Conservation (phyloP, 225 moss, liverwort and hornwort species). For the Marchantia paleacea region DNA sequence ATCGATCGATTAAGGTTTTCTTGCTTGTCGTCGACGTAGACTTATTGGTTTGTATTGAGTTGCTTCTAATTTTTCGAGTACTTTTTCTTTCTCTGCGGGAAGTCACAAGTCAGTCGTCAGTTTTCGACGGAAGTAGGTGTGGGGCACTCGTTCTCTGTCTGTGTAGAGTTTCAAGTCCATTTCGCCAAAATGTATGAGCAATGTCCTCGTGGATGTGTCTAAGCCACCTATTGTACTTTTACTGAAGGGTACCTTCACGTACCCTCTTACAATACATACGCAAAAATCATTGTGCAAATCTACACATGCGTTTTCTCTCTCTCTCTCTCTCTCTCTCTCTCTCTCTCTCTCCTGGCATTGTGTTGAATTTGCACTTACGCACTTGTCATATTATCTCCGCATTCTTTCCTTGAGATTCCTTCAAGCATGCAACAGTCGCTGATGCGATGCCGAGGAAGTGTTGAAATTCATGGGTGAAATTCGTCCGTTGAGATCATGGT, state of each 20-base stretch:
- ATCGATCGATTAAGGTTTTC: neutral
- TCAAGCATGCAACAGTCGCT: too few relatives aligned
- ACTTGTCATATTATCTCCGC: too few relatives aligned
- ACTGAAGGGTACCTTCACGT: neutral
- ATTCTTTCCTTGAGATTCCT: too few relatives aligned
- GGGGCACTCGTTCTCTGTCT: neutral
- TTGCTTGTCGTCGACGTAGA: conserved; percentile 4
- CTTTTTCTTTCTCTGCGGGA: neutral
- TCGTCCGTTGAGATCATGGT: too few relatives aligned
- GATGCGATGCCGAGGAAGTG: too few relatives aligned
- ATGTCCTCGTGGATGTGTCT: neutral
- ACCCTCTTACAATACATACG: neutral
- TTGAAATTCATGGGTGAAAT: too few relatives aligned
- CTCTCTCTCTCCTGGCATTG: too few relatives aligned
- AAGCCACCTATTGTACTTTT: neutral
- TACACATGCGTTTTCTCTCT: too few relatives aligned
- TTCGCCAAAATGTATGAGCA: neutral
- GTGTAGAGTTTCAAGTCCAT: neutral
- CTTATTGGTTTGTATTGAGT: conserved; percentile 7
- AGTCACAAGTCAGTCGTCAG: neutral
- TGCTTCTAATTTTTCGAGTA: neutral
- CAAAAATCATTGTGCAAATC: neutral
- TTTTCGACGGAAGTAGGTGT: neutral
- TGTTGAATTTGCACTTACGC: too few relatives aligned
- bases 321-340: too few relatives aligned